Evolutionary conservation across 768 basidiomycete species (phyloP).

Genomic region (Boletus pseudo-olivaceus): DNA sequence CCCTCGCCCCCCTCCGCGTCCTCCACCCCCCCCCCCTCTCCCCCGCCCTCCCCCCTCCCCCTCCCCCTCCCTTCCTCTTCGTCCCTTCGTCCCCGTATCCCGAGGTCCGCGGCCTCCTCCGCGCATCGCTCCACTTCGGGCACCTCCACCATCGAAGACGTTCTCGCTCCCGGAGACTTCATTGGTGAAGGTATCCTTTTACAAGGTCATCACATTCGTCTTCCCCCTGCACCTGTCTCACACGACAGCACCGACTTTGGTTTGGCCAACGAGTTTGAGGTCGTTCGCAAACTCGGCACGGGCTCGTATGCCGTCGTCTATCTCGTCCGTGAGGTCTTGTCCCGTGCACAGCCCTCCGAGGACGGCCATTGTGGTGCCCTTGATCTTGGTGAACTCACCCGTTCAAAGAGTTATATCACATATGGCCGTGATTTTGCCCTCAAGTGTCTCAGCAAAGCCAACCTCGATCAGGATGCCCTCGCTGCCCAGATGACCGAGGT

Average conservation of each 20-base stretch:
- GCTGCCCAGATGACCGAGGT: slow-evolving; percentile 91
- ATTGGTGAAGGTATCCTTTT: slow-evolving; percentile 66
- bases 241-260: slow-evolving; percentile 36
- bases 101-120: slow-evolving; percentile 33
- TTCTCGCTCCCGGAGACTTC: slow-evolving; percentile 68
- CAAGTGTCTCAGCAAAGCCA: slow-evolving; percentile 93
- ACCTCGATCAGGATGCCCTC: slow-evolving; percentile 85
- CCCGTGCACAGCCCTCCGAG: slow-evolving; percentile 41
- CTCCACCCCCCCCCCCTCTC: too few species aligned
- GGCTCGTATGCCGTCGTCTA: slow-evolving; percentile 95
- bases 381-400: slow-evolving; percentile 45
- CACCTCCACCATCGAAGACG: slow-evolving; percentile 41
- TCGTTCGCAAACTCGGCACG: slow-evolving; percentile 80
- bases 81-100: slow-evolving; percentile 36
- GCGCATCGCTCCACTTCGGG: slow-evolving; percentile 28
- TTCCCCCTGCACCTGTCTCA: slow-evolving; percentile 42
- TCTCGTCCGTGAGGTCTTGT: slow-evolving; percentile 72
- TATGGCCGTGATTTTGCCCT: slow-evolving; percentile 90
- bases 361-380: slow-evolving; percentile 54
- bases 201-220: slow-evolving; percentile 62
- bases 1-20: slow-evolving; percentile 28
- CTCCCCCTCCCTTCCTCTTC: slow-evolving; percentile 31
- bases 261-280: slow-evolving; percentile 71
- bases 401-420: slow-evolving; percentile 35
- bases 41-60: too few species aligned